These are phyloP conservation scores for Xylariales sp. DNA, from an alignment of 2,329 filamentous ascomycete species.

Conservation along the genomic window DNA sequence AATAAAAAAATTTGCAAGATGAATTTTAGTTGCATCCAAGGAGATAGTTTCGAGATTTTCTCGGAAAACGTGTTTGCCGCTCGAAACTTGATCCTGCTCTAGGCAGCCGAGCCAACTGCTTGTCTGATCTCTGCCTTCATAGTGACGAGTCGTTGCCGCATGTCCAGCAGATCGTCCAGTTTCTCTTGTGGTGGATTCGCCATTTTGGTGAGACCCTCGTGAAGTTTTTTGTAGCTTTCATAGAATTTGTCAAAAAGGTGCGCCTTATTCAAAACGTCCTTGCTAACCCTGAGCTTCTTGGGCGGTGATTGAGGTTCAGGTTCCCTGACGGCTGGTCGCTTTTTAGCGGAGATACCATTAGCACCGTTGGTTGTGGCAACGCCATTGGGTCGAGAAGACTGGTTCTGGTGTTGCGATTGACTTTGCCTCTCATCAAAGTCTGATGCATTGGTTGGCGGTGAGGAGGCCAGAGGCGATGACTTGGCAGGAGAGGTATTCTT, in stretches of 20 bases:
- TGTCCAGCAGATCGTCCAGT: slow-evolving; percentile 45
- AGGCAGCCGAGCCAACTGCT: slow-evolving; percentile 30
- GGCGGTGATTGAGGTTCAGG: slow-evolving; percentile 23
- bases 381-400: neutral
- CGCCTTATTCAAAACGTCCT: slow-evolving; percentile 48
- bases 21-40: no score
- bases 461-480: slow-evolving; percentile 62
- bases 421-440: slow-evolving; percentile 45
- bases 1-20: no score
- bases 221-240: slow-evolving; percentile 51
- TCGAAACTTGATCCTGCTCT: no score
- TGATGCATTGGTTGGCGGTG: slow-evolving; percentile 61
- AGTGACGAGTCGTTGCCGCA: slow-evolving; percentile 48
- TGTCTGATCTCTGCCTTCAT: slow-evolving; percentile 58
- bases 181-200: slow-evolving; percentile 47
- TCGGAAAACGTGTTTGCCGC: no score
- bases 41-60: no score
- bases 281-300: slow-evolving; percentile 37
- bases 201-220: slow-evolving; percentile 48
- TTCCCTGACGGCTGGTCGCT: slow-evolving; percentile 35
- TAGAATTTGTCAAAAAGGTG: slow-evolving; percentile 53
- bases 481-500: slow-evolving; percentile 57
- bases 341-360: slow-evolving; percentile 27
- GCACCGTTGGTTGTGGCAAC: slow-evolving; percentile 2
- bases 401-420: slow-evolving; percentile 1